Percentiles rank a stretch among this genome's conserved stretches.
These are phyloP conservation scores for Moelleriella libera DNA, from an alignment of 2,329 filamentous ascomycete genomes.

Conservation along the genomic window DNA sequence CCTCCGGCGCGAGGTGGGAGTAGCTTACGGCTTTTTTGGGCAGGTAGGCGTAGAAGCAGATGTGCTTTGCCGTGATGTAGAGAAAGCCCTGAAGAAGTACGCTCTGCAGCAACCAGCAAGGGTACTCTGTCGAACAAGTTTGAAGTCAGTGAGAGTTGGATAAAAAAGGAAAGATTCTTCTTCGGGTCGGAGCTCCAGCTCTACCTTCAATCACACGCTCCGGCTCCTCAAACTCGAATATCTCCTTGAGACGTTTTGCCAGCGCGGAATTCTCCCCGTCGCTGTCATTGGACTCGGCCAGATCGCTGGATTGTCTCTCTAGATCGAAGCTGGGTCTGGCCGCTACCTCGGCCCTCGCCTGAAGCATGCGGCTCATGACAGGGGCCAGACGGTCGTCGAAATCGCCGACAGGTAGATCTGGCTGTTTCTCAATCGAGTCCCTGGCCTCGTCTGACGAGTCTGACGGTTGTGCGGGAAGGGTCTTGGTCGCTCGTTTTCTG, in stretches of 20 bases:
- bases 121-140: constrained; percentile 51
- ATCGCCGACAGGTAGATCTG: constrained; percentile 6
- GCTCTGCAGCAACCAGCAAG: constrained; percentile 85
- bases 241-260: constrained; percentile 61
- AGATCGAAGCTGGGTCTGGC: constrained; percentile 43
- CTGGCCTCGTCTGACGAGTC: constrained; percentile 14
- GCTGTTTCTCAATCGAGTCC: neutral
- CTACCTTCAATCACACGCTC: constrained; percentile 76
- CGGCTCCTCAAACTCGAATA: constrained; percentile 67
- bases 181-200: too few species aligned
- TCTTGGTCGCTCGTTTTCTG: constrained; percentile 23
- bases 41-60: constrained; percentile 96
- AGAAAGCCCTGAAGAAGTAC: constrained; percentile 88
- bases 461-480: constrained; percentile 19
- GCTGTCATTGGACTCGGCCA: constrained; percentile 15
- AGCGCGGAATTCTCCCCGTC: constrained; percentile 41
- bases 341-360: constrained; percentile 52
- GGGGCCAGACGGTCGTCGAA: constrained; percentile 40
- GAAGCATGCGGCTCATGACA: constrained; percentile 65
- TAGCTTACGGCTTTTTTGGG: constrained; percentile 68
- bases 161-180: too few species aligned
- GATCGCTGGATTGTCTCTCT: constrained; percentile 28
- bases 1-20: neutral
- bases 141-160: neutral
- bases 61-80: constrained; percentile 85